These are phyloP conservation scores for Acidiella bohemica DNA, from an alignment of 495 filamentous ascomycete species.

Conservation along the genomic window DNA sequence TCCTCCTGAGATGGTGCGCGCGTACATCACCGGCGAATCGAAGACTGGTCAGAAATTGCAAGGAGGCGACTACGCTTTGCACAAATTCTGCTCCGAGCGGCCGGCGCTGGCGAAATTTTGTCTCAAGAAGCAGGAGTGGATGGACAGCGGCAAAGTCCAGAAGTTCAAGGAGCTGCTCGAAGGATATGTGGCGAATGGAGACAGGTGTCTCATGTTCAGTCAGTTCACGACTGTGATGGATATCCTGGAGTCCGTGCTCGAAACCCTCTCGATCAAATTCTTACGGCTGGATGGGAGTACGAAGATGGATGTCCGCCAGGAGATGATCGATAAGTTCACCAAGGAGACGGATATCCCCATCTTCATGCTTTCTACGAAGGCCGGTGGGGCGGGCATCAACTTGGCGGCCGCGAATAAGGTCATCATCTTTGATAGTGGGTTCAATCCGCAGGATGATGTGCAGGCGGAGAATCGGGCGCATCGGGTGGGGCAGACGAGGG, in stretches of 20 bases:
- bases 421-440: conserved; percentile 86
- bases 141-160: conserved; percentile 82
- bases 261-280: conserved; percentile 57
- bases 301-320: conserved; percentile 66
- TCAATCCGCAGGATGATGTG: conserved; percentile 93
- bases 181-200: conserved; percentile 64
- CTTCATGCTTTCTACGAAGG: conserved; percentile 84
- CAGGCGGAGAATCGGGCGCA: conserved; percentile 96
- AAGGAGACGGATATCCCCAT: conserved; percentile 64
- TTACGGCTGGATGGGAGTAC: conserved; percentile 78
- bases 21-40: conserved; percentile 10
- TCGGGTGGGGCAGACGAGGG: conserved; percentile 76
- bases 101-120: conserved; percentile 49
- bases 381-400: conserved; percentile 92
- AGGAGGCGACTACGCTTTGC: conserved; percentile 61
- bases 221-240: conserved; percentile 87
- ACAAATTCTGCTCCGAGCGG: conserved; percentile 61
- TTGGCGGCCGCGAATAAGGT: conserved; percentile 91
- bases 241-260: conserved; percentile 70
- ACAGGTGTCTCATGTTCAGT: conserved; percentile 77
- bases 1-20: conserved; percentile 5
- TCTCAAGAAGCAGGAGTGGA: conserved; percentile 66
- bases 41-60: conserved; percentile 5
- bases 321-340: conserved; percentile 75
- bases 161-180: conserved; percentile 59